Base-by-base conservation (phyloP, 768 basidiomycete genomes). In the Trametes villosa region DNA sequence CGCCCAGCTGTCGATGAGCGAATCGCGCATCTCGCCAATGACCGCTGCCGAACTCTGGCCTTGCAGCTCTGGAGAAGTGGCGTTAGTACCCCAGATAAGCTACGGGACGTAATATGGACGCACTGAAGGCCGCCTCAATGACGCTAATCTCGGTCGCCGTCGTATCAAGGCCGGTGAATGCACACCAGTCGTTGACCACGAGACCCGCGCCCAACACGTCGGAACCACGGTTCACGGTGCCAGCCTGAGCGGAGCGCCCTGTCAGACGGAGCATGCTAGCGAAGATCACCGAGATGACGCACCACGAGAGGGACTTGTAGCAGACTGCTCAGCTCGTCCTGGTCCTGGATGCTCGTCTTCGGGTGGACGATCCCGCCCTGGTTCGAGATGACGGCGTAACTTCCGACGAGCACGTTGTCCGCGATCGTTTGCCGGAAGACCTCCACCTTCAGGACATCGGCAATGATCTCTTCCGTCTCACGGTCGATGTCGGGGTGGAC, bases 91-190 rank as follows among this genome's bases (percentile, higher is more conserved):
- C 26, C 33, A 22, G 45, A 38, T 5, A 60, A 48, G 20, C 22
- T 11, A 49, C 57, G 59, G 29, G 50, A 54, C 53, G 49, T 57
- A 58, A 57, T 48, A 38, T 51, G 45, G 24, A 86, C 94, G 68
- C 70, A 96, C 95, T 95, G 82, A 99, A 99, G 51, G 94, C 83
- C 27, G 96, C 95, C 74, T 99, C 97, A 68, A 98, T 97, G 38
- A 99, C 96, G 68, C 90, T 92, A 74, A 98, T 94, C 76, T 99
- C 97, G 53, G 96, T 98, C 40, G 97, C 97, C n/a, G 97, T 99
- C 62, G 97, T 98, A 71, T 99, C 97, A 29, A 97, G 82, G 34
- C 97, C 97, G n/a, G 95, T 94, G 77, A 98, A 98, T 11, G 97
- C 97, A 78, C 92, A 94, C 97, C 97, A 98, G 74, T 98, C 97